Evolutionary conservation across 257 asterid genomes (phyloP).

Genomic region (Gentiana straminea): DNA sequence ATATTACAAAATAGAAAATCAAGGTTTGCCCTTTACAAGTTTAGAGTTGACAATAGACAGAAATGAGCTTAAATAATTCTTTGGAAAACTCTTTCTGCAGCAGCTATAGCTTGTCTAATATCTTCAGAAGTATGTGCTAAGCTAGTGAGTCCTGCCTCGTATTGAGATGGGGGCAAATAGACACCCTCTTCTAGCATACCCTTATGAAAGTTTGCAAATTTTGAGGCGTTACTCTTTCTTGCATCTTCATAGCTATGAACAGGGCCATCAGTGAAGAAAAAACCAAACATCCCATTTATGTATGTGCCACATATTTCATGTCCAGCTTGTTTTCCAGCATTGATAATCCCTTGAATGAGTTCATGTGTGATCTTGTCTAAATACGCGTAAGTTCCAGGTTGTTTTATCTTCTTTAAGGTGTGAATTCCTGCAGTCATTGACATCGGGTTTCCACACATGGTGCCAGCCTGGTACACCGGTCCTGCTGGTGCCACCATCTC

Average conservation of each 20-base stretch:
- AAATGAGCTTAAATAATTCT: conserved; percentile 9
- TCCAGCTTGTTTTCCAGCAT: conserved; percentile 82
- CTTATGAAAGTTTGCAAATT: conserved; percentile 63
- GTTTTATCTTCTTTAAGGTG: conserved; percentile 67
- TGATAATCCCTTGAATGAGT: conserved; percentile 57
- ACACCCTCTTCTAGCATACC: conserved; percentile 98
- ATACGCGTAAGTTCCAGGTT: conserved; percentile 66
- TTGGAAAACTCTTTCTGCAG: conserved; percentile 76
- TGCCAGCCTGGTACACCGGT: conserved; percentile 98
- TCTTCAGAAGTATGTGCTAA: conserved; percentile 75
- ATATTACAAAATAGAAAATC: no score
- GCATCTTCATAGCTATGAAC: conserved; percentile 77
- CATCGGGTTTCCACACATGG: conserved; percentile 90
- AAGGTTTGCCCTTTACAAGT: no score
- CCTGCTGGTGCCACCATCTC: conserved; percentile 99
- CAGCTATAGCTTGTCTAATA: conserved; percentile 64
- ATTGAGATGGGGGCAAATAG: conserved; percentile 91
- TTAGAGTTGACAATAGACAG: no score
- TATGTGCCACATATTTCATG: conserved; percentile 78
- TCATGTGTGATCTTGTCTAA: conserved; percentile 63
- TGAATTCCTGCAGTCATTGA: conserved; percentile 99
- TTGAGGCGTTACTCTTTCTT: conserved; percentile 72
- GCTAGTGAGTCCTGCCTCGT: conserved; percentile 95
- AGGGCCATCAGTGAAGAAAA: conserved; percentile 84
- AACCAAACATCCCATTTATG: conserved; percentile 90